These are phyloP conservation scores for Penicillium desertorum DNA, from an alignment of 495 filamentous ascomycete species.

Conservation along the genomic window DNA sequence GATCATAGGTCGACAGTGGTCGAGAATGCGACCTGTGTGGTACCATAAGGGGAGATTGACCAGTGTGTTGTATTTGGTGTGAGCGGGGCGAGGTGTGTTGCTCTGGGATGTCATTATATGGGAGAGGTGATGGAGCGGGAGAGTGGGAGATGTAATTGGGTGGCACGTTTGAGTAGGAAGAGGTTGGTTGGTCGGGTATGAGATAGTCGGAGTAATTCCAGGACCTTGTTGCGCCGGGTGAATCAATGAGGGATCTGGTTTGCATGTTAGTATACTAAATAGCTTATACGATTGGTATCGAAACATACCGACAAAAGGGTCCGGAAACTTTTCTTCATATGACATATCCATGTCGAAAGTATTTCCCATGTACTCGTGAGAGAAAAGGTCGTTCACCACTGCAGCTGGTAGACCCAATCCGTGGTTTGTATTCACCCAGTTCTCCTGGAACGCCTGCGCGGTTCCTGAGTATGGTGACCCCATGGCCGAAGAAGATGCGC, in stretches of 20 bases:
- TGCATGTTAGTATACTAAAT: conserved; percentile 8
- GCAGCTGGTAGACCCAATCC: conserved; percentile 69
- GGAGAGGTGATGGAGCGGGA: conserved; percentile 36
- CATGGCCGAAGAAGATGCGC: conserved; percentile 74
- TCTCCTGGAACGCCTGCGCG: conserved; percentile 56
- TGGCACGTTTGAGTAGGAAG: conserved; percentile 25
- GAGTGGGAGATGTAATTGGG: conserved; percentile 35
- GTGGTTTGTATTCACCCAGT: conserved; percentile 60
- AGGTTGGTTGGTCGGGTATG: conserved; percentile 37
- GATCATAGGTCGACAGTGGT: conserved; percentile 41
- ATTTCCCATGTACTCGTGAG: conserved; percentile 45
- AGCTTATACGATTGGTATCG: not conserved
- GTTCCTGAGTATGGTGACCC: conserved; percentile 75
- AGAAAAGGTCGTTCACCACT: conserved; percentile 59
- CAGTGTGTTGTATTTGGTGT: conserved; percentile 29
- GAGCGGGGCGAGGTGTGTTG: conserved; percentile 31
- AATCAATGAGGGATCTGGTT: conserved; percentile 60
- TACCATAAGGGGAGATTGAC: conserved; percentile 39
- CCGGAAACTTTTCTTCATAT: conserved; percentile 58
- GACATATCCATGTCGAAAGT: conserved; percentile 38
- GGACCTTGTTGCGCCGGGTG: conserved; percentile 42
- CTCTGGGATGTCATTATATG: conserved; percentile 31
- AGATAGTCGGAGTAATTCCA: conserved; percentile 34
- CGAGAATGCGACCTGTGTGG: conserved; percentile 37
- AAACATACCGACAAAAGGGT: conserved; percentile 80